A percentile compares a stretch with the other conserved stretches of the same genome.
phyloP scores from a whole-genome alignment of 345 rosid genomes.

The Citrus hindsii region DNA sequence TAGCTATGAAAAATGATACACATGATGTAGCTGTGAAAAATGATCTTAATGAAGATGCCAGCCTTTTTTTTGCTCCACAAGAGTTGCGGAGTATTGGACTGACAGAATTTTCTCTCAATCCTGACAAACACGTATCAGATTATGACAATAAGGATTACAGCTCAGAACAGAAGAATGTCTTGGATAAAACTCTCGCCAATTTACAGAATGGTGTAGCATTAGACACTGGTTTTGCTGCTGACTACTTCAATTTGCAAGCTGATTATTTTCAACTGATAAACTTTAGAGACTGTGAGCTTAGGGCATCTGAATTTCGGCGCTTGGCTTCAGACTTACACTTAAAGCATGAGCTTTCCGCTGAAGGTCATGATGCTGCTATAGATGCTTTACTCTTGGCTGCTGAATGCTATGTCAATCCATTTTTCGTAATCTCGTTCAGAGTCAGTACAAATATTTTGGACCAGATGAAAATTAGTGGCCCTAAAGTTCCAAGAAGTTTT shows the following conservation, averaged over 20 bases:
- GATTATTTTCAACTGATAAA: constrained; percentile 60
- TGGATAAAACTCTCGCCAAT: constrained; percentile 27
- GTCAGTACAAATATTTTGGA: constrained; percentile 26
- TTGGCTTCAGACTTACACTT: constrained; percentile 68
- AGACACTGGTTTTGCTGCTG: constrained; percentile 52
- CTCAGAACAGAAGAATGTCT: constrained; percentile 30
- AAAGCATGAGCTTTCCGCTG: constrained; percentile 45
- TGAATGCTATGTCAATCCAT: constrained; percentile 84
- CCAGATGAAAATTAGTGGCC: constrained; percentile 15
- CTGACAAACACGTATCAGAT: constrained; percentile 25
- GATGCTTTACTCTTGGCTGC: constrained; percentile 89
- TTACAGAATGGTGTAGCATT: constrained; percentile 40
- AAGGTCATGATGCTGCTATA: constrained; percentile 77
- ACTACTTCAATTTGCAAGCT: constrained; percentile 63
- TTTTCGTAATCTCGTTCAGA: constrained; percentile 52
- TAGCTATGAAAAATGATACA: constrained; percentile 42
- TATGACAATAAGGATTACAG: constrained; percentile 29
- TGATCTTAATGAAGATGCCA: constrained; percentile 53
- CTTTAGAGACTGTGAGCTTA: constrained; percentile 64
- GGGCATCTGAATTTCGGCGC: constrained; percentile 72
- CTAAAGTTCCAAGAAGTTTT: constrained; percentile 23
- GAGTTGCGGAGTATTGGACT: constrained; percentile 50
- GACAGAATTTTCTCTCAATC: constrained; percentile 30
- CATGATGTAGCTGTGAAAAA: constrained; percentile 42
- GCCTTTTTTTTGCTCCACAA: constrained; percentile 57